These are phyloP conservation scores for Cryptosporidium viatorum DNA, from an alignment of 169 alveolate species.

Conservation along the genomic window DNA sequence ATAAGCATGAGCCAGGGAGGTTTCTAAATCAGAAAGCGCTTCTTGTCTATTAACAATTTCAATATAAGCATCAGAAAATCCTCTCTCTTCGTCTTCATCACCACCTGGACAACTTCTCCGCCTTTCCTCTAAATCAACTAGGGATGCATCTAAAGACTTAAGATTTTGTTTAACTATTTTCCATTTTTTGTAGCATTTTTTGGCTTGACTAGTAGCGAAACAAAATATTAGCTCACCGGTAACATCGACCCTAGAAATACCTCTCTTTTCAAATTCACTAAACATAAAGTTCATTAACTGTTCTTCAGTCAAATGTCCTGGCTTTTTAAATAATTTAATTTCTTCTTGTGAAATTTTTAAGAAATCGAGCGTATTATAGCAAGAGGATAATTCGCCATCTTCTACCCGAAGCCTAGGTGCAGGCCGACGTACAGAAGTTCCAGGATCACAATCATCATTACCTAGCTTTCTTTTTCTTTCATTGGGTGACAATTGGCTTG, in stretches of 20 bases:
- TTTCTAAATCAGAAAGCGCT: not conserved
- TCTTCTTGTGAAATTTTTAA: not conserved
- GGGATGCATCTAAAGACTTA: not conserved
- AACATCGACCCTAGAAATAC: not conserved
- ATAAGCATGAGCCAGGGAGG: not conserved
- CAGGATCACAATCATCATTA: not conserved
- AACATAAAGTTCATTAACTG: not conserved
- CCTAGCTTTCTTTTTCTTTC: conserved; percentile 2
- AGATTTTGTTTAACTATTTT: not conserved
- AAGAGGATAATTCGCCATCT: not conserved
- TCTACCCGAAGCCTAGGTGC: conserved; percentile 11
- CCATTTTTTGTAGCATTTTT: conserved; percentile 4
- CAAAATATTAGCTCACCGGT: not conserved
- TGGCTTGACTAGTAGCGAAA: not conserved
- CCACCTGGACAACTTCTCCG: not conserved
- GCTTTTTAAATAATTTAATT: not conserved
- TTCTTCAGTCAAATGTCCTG: not conserved
- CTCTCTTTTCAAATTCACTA: not conserved
- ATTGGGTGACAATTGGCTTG: not conserved
- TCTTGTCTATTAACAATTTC: not conserved
- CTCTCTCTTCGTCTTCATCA: not conserved
- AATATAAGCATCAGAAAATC: not conserved
- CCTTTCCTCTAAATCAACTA: not conserved
- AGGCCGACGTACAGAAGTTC: not conserved
- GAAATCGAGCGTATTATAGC: not conserved